These are phyloP conservation scores for Codiaeum variegatum DNA, from an alignment of 441 rosid species.

Conservation along the genomic window DNA sequence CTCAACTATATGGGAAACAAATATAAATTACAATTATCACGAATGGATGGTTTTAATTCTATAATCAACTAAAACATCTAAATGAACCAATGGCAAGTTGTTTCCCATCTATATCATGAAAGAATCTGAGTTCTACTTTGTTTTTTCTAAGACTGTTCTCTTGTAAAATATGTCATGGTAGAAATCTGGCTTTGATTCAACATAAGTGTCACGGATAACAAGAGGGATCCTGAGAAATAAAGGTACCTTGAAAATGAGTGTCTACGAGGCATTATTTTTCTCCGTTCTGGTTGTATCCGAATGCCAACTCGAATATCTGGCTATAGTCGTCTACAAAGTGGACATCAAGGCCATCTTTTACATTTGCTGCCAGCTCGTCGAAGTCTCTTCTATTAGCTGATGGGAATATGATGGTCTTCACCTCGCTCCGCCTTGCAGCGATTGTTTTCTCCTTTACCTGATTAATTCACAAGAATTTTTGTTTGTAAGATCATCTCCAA, in stretches of 20 bases:
- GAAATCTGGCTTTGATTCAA: slow-evolving; percentile 12
- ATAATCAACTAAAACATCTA: background rate
- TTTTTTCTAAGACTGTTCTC: slow-evolving; percentile 9
- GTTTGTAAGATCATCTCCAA: background rate
- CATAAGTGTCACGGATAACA: background rate
- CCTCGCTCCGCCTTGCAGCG: slow-evolving; percentile 88
- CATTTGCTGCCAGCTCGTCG: slow-evolving; percentile 68
- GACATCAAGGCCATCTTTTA: slow-evolving; percentile 78
- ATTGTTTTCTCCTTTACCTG: slow-evolving; percentile 96
- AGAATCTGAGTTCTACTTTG: background rate
- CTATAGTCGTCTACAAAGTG: slow-evolving; percentile 69
- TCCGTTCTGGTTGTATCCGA: slow-evolving; percentile 31
- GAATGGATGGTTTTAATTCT: slow-evolving; percentile 11
- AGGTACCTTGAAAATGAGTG: slow-evolving; percentile 9
- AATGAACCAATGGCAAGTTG: background rate
- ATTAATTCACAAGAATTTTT: background rate
- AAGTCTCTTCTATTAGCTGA: slow-evolving; percentile 71
- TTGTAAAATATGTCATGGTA: slow-evolving; percentile 14
- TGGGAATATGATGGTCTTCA: slow-evolving; percentile 76
- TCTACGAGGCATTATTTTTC: slow-evolving; percentile 18
- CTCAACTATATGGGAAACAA: background rate
- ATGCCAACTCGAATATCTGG: slow-evolving; percentile 58
- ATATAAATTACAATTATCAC: slow-evolving; percentile 4
- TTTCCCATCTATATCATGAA: slow-evolving; percentile 9
- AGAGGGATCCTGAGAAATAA: slow-evolving; percentile 13